Conservation (phyloP, 2,329 filamentous ascomycete genomes). For the Xylaria sp. region DNA sequence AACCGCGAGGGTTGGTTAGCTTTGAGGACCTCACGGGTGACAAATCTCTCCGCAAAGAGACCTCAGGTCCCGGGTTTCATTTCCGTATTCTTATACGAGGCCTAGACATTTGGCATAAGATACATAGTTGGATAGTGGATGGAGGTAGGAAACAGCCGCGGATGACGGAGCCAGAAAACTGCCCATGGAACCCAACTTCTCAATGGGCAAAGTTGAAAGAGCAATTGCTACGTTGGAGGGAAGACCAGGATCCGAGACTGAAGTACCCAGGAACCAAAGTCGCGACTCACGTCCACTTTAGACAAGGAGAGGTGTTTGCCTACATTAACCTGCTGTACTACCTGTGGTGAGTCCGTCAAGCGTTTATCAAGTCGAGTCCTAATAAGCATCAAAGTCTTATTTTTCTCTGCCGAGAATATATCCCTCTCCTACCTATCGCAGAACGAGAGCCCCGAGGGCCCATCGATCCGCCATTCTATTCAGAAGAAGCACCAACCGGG, state of each 20-base stretch:
- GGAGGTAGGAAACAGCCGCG: constrained; percentile 34
- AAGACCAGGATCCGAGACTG: constrained; percentile 35
- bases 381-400: constrained; percentile 21
- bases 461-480: constrained; percentile 34
- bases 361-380: neutral
- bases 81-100: constrained; percentile 37
- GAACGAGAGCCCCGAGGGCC: constrained; percentile 35
- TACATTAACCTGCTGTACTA: constrained; percentile 38
- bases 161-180: constrained; percentile 35
- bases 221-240: constrained; percentile 33
- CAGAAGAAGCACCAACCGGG: constrained; percentile 30
- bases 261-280: constrained; percentile 37
- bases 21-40: constrained; percentile 28
- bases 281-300: constrained; percentile 34
- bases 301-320: constrained; percentile 37
- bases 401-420: constrained; percentile 33
- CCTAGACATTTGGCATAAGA: constrained; percentile 37
- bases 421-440: constrained; percentile 32
- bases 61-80: constrained; percentile 28
- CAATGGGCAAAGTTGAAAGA: constrained; percentile 34
- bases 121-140: constrained; percentile 39
- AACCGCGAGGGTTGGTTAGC: constrained; percentile 25
- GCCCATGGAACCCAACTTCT: constrained; percentile 34
- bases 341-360: constrained; percentile 30
- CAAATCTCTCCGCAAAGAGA: constrained; percentile 23